phyloP scores from a whole-genome alignment of 2,329 filamentous ascomycete species.

The Cordyceps fumosorosea region DNA sequence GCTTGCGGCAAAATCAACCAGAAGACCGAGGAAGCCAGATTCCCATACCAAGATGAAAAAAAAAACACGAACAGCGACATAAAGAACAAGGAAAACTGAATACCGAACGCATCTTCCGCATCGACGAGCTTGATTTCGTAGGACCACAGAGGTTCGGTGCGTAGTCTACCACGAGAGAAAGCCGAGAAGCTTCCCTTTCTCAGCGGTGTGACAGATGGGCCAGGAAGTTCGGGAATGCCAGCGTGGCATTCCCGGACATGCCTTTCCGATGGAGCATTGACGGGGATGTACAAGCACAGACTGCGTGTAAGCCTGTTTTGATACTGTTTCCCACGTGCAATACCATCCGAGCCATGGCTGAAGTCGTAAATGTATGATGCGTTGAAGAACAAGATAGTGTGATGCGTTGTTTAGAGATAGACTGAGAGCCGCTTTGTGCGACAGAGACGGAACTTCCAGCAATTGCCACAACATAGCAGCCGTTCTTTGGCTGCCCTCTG shows the following conservation, averaged over 20 bases:
- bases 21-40: slow-evolving; percentile 17
- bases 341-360: slow-evolving; percentile 33
- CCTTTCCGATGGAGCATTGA: slow-evolving; percentile 12
- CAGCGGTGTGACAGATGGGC: slow-evolving; percentile 2
- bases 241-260: slow-evolving; percentile 7
- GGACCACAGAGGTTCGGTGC: neutral
- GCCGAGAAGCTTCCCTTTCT: neutral
- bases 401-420: slow-evolving; percentile 18
- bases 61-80: slow-evolving; percentile 23
- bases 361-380: slow-evolving; percentile 29
- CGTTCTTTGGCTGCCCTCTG: neutral
- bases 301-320: neutral
- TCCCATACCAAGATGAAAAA: slow-evolving; percentile 16
- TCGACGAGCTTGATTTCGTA: slow-evolving; percentile 1
- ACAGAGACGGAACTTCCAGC: neutral
- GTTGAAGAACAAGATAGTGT: slow-evolving; percentile 39
- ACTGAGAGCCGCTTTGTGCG: neutral
- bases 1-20: neutral
- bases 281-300: neutral
- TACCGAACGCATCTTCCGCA: slow-evolving; percentile 7
- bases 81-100: slow-evolving; percentile 16
- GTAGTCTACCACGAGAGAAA: slow-evolving; percentile 7
- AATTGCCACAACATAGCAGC: neutral
- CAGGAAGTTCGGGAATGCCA: slow-evolving; percentile 6
- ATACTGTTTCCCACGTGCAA: slow-evolving; percentile 14